Evolutionary conservation across 176 grass and related monocot species (phyloP), one percentile per base, ranked within the genome.

Genomic region (Triticum dicoccoides): DNA sequence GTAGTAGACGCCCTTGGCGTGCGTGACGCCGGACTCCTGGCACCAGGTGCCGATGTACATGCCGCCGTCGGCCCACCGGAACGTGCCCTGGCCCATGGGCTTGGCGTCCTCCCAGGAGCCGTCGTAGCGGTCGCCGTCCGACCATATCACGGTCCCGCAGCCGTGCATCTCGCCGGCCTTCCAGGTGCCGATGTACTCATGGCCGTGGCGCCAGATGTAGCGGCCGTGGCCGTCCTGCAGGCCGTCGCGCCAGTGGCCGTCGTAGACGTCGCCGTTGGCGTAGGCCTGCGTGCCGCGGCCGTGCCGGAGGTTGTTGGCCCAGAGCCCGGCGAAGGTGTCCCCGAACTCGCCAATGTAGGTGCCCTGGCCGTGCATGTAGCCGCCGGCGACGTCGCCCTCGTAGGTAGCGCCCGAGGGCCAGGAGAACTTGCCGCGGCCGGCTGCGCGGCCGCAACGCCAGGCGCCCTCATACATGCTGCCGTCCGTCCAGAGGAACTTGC

Each of bases 391-490:
- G 20, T 89, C 94, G n/a, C 94, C 94, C 81, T 96, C 94, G 80
- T 96, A 96, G 54, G 86, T 93, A 42, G 94, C 94, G 14, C 94
- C 94, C 0, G 90, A 94, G 3, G 95, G 86, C 90, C 95, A 94
- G 0, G 89, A 92, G 76, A 94, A 94, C 86, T 94, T 97, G 30
- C 95, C 95, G 8, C 87, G 91, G 0, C 92, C 95, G 4, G 85
- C 86, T 1, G 95, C 90, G 14, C 85, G 89, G 5, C 95, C 95
- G 30, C 69, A 33, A 2, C 66, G 80, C 95, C 95, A 97, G 1
- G 89, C 61, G 11, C 95, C 92, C 88, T 92, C 92, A 64, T 97
- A 94, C 95, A 97, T 89, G 86, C 95, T 90, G 17, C 92, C 92
- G 29, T 97, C 95, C 17, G 87, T 92, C 95, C 95, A 94, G 0